Evolutionary conservation across 2,329 filamentous ascomycete species (phyloP).

Genomic region (Lachnellula cervina): DNA sequence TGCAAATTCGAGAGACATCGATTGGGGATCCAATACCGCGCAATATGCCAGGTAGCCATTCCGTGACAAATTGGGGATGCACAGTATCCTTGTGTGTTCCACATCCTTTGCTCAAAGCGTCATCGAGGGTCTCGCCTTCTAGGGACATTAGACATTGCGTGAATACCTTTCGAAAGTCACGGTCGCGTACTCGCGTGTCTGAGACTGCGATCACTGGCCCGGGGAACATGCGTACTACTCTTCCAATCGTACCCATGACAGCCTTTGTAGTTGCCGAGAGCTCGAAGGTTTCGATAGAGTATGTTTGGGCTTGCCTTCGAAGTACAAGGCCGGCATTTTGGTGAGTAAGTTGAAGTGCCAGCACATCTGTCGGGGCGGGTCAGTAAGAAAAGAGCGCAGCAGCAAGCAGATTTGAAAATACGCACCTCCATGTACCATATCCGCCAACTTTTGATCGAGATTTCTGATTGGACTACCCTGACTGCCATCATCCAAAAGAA

Average conservation of each 20-base stretch:
- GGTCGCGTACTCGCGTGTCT: constrained; percentile 13
- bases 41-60: constrained; percentile 43
- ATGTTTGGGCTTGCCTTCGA: constrained; percentile 21
- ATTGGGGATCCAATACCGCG: constrained; percentile 32
- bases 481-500: constrained; percentile 2
- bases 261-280: constrained; percentile 36
- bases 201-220: constrained; percentile 33
- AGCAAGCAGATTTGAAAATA: neutral
- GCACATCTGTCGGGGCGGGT: constrained; percentile 19
- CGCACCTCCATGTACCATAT: constrained; percentile 10
- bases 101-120: constrained; percentile 29
- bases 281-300: constrained; percentile 41
- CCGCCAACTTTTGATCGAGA: constrained; percentile 1
- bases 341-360: constrained; percentile 37
- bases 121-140: constrained; percentile 37
- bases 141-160: constrained; percentile 15
- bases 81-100: constrained; percentile 37
- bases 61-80: constrained; percentile 45
- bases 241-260: constrained; percentile 34
- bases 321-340: constrained; percentile 44
- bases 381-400: neutral
- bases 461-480: constrained; percentile 1
- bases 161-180: constrained; percentile 9
- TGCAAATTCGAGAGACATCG: constrained; percentile 34
- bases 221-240: constrained; percentile 41